Evolutionary conservation across 208 protist genomes (phyloP).

Genomic region (Acanthamoeba triangularis): DNA sequence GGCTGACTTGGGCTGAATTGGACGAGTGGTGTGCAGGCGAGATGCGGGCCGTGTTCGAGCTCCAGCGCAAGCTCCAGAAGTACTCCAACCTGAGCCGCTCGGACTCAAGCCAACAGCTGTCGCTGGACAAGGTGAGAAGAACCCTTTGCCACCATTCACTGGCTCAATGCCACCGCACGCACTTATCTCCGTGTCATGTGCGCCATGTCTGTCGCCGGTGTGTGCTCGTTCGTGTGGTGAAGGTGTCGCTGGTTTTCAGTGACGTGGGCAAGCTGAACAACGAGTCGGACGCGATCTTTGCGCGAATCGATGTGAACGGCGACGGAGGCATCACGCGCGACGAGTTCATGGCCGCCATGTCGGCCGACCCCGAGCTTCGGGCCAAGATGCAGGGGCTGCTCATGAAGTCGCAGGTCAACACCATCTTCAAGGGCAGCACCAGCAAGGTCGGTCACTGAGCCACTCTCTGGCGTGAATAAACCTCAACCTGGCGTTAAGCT

Average conservation of each 20-base stretch:
- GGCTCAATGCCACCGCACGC: not conserved
- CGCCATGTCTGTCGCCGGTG: no score
- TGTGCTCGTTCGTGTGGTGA: not conserved
- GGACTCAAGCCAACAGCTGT: not conserved
- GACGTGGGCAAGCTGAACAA: not conserved
- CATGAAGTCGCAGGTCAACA: slow-evolving; percentile 21
- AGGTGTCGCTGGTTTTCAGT: slow-evolving; percentile 21
- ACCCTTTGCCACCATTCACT: no score
- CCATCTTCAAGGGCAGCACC: slow-evolving; percentile 23
- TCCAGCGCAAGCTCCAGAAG: slow-evolving; percentile 19
- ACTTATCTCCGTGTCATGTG: not conserved
- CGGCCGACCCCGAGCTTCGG: not conserved
- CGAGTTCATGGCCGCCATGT: slow-evolving; percentile 43
- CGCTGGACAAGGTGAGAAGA: slow-evolving; percentile 8
- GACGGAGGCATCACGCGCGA: slow-evolving; percentile 41
- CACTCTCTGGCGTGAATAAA: no score
- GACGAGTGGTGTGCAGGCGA: not conserved
- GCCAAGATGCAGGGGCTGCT: slow-evolving; percentile 37
- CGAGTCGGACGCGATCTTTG: slow-evolving; percentile 34
- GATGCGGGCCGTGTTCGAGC: slow-evolving; percentile 4
- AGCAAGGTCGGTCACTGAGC: not conserved
- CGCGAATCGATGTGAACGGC: slow-evolving; percentile 2
- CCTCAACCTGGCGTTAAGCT: no score
- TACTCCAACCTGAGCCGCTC: slow-evolving; percentile 14
- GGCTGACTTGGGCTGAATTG: no score